Base-by-base conservation (phyloP, 106 monocot genomes). In the Dendrobium officinale region DNA sequence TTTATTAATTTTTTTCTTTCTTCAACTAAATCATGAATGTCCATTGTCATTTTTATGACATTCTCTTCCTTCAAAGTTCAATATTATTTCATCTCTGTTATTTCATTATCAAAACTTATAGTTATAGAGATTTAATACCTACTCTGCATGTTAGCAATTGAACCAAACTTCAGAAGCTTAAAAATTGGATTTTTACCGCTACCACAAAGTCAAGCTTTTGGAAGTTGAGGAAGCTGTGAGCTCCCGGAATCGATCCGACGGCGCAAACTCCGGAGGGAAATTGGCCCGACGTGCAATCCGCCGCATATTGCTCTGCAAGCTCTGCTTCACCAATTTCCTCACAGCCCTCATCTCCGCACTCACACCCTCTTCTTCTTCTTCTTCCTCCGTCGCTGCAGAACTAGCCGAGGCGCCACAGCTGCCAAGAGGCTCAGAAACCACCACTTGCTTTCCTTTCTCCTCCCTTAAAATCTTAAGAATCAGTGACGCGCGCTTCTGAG, bases 401-500 rank as follows among this genome's bases (percentile, higher is more conserved):
- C 58, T 42, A 24, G 49, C 64, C 9, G 15, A 16, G 20, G 22
- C 51, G 26, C 33, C 29, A 47, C 67, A 48, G 24, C 45, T 80
- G 86, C 83, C 83, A 42, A 81, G 77, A 68, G 79, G 77, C n/a
- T 73, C 77, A 73, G 84, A 48, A 24, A 49, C 41, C 31, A 72
- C 54, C 6, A 88, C 84, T 59, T 87, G 77, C 79, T 91, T 98
- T 42, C 91, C 91, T 48, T 86, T 91, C 56, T 91, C 89, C 24
- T 75, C 79, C 47, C 82, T 82, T 67, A 99, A 67, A 56, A 84
- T 86, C 73, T 99, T 89, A 1, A 99, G 85, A 0, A 90, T 73
- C 79, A 91, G 68, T 41, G 91, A 88, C n/a, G 95, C 98, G 31
- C 98, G 41, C 79, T 89, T 92, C 88, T 99, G 92, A 1, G 95